Base-by-base conservation (phyloP, 441 rosid genomes). In the Adansonia rubrostipa region DNA sequence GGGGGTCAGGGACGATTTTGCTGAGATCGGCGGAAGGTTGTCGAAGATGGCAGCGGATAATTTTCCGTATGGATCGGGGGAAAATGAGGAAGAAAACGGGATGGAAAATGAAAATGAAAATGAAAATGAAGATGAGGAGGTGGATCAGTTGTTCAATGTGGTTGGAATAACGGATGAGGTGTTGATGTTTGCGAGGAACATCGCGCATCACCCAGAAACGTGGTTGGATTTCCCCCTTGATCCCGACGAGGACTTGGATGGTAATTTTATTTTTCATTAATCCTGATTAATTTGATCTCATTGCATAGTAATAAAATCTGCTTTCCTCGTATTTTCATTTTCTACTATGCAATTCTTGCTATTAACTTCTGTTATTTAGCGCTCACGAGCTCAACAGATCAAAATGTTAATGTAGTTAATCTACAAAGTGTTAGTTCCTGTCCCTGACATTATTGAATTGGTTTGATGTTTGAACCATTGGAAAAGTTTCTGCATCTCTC, bases 161-260 rank as follows among this genome's bases (percentile, higher is more conserved):
- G 82, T 87, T 58, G 98, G 97, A 79, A 83, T 95, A 3, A 95
- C 95, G 7, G 95, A 90, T 42, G 95, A 91, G 87, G 95, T 91
- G 48, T 85, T 91, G 65, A 86, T 92, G 17, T 91, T 91, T 73
- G 95, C 93, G 2, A 79, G 87, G 72, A 91, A 91, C 64, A 88
- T 91, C 57, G 91, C 91, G 57, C 89, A 88, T 91, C 92, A 91
- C 84, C 95, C 93, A 8, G 95, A 91, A 82, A 91, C 95, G 48
- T 91, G 95, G 95, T 65, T 91, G 58, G 92, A 89, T 87, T 89
- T 89, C 82, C 92, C 95, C 76, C 87, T 89, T 19, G 95, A 89
- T 45, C 87, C 89, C 9, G 93, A 91, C 57, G 93, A 91, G 42
- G 93, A 89, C 82, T 85, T 86, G 77, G 89, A 86, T 71, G 94